These are phyloP conservation scores for Daldinia loculata DNA, from an alignment of 495 filamentous ascomycete species.

Conservation along the genomic window DNA sequence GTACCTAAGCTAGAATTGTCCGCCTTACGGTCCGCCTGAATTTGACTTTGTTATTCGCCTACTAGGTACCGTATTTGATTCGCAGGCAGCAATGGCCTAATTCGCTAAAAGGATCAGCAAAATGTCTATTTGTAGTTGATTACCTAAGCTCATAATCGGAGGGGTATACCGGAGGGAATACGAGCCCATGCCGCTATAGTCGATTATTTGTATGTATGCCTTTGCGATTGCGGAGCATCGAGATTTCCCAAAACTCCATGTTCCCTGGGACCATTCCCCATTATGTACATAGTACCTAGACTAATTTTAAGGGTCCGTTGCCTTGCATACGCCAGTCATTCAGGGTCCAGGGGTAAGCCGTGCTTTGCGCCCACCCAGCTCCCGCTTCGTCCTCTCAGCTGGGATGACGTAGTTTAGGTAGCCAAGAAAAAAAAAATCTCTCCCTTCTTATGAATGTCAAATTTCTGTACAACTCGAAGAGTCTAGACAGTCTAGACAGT, in stretches of 20 bases:
- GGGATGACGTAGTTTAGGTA: slow-evolving; percentile 33
- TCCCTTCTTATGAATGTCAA: background rate
- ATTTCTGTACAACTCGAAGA: background rate
- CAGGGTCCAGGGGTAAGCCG: slow-evolving; percentile 26
- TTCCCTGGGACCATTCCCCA: slow-evolving; percentile 20
- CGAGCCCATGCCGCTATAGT: slow-evolving; percentile 5
- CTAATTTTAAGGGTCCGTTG: slow-evolving; percentile 32
- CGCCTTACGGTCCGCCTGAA: slow-evolving; percentile 36
- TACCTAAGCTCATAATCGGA: slow-evolving; percentile 24
- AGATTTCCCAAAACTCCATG: slow-evolving; percentile 33
- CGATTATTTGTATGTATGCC: slow-evolving; percentile 5
- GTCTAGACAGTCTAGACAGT: no score
- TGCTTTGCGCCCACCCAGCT: background rate
- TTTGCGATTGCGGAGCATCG: slow-evolving; percentile 39
- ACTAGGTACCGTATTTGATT: background rate
- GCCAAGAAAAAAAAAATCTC: background rate
- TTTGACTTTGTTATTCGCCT: slow-evolving; percentile 10
- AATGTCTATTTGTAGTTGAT: slow-evolving; percentile 11
- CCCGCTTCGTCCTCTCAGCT: background rate
- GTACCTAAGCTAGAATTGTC: slow-evolving; percentile 9
- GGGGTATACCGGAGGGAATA: slow-evolving; percentile 32
- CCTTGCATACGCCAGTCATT: slow-evolving; percentile 32
- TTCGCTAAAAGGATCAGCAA: slow-evolving; percentile 16
- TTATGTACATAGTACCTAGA: background rate
- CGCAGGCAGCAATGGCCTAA: slow-evolving; percentile 10